Evolutionary conservation across 2,329 filamentous ascomycete genomes (phyloP), one percentile per base, ranked within the genome.

Genomic region (Exophiala spinifera): DNA sequence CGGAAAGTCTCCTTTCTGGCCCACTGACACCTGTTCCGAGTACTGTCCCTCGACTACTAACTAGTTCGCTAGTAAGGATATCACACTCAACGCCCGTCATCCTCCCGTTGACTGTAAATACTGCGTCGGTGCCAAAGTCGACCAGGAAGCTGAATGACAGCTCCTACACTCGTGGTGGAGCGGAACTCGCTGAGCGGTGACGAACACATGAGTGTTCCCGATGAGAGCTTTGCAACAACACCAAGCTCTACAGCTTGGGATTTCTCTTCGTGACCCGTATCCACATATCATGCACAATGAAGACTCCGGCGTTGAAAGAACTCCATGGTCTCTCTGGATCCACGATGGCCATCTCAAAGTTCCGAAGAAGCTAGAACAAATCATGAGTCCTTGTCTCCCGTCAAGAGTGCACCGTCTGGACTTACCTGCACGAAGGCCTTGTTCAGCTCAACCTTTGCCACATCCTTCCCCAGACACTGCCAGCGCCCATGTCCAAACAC

Each of bases 371-470:
- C 60, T 62, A 46, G 14, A 19, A 21, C 19, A 21, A 25, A 49
- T 23, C 1, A 4, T 21, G 21, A 31, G 23, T 25, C 4, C 23
- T 7, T 25, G 23, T 25, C 23, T 39, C 1, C 3, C 36, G n/a
- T 13, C 10, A 21, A 36, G 15, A 15, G 25, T 17, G 7, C 28
- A 31, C 4, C 28, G 28, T 10, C 3, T 31, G 14, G 7, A 46
- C 69, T 50, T 66, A 79, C 76, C 73, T 78, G 75, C 14, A 76
- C 72, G 44, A 78, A 63, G 3, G 72, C 67, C 57, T 80, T 80
- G 57, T 76, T 71, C 44, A 79, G 59, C 63, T 79, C 76, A 68
- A 79, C 75, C 49, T 74, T 61, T 1, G 76, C 76, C 51, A 80
- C 75, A 1, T 70, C 65, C 61, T 71, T 75, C 4, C 77, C 78